These are phyloP conservation scores for Amphirosellinia nigrospora DNA, from an alignment of 495 filamentous ascomycete genomes.

Conservation along the genomic window DNA sequence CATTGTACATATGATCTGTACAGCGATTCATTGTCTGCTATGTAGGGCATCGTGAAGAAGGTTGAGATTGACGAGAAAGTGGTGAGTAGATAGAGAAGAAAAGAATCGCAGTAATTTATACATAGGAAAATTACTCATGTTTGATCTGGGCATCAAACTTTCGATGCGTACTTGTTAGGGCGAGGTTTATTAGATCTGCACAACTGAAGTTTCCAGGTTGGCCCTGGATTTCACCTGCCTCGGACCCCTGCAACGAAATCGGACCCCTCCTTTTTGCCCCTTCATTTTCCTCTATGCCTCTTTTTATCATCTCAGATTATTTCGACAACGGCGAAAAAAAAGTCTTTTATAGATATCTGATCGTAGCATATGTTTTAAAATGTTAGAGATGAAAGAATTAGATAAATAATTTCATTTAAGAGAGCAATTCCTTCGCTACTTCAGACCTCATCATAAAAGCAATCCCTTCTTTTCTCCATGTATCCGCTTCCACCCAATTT, in stretches of 20 bases:
- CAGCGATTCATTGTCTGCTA: slow-evolving; percentile 26
- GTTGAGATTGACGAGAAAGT: background rate
- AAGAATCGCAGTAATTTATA: background rate
- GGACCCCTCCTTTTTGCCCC: slow-evolving; percentile 1
- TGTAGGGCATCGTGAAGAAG: background rate
- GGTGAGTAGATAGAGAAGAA: background rate
- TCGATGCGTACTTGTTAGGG: background rate
- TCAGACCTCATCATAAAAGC: slow-evolving; percentile 45
- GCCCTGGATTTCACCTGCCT: background rate
- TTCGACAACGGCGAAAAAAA: background rate
- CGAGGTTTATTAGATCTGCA: background rate
- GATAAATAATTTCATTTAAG: slow-evolving; percentile 16
- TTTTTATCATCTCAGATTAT: background rate
- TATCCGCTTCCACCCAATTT: slow-evolving; percentile 47
- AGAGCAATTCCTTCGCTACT: slow-evolving; percentile 40
- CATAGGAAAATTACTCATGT: background rate
- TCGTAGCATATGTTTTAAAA: background rate
- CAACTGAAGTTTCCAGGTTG: background rate
- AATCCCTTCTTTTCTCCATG: slow-evolving; percentile 49
- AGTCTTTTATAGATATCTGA: background rate
- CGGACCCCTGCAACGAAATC: background rate
- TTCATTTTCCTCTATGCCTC: background rate
- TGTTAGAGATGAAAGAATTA: background rate
- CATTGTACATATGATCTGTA: slow-evolving; percentile 29
- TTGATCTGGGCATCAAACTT: background rate